phyloP scores from a whole-genome alignment of 108 stramenopile genomes.

The Parmales sp. region DNA sequence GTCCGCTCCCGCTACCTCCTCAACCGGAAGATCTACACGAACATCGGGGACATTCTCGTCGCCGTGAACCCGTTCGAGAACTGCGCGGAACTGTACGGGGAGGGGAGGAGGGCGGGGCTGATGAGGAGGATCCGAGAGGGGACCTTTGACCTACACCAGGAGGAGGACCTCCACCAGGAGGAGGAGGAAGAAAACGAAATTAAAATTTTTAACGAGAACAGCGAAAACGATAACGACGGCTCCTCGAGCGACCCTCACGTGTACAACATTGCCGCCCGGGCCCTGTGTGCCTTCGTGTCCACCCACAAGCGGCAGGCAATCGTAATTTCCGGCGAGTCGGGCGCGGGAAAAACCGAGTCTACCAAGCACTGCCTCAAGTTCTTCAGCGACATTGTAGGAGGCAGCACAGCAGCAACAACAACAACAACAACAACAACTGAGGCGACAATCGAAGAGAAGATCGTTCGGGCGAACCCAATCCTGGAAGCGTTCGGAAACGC shows the following conservation, averaged over 20 bases:
- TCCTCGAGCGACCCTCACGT: constrained; percentile 63
- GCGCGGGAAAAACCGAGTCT: constrained; percentile 54
- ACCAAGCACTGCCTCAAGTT: constrained; percentile 22
- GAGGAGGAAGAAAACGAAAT: constrained; percentile 35
- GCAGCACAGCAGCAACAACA: background rate
- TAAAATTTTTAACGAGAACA: background rate
- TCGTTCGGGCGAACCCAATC: constrained; percentile 87
- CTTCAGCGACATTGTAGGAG: background rate
- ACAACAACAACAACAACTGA: too few species aligned
- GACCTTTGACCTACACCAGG: constrained; percentile 78
- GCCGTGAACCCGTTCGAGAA: constrained; percentile 73
- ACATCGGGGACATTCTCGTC: constrained; percentile 75
- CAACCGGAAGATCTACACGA: constrained; percentile 80
- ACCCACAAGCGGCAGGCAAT: constrained; percentile 46
- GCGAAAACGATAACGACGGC: background rate
- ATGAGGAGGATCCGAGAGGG: constrained; percentile 81
- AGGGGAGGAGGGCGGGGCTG: too few species aligned
- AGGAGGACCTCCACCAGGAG: constrained; percentile 41
- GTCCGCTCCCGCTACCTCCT: too few species aligned
- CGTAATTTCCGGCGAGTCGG: constrained; percentile 54
- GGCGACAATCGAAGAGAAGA: constrained; percentile 12
- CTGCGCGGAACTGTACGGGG: constrained; percentile 55
- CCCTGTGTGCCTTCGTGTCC: constrained; percentile 76
- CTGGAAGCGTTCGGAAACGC: constrained; percentile 97
- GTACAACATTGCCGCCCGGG: constrained; percentile 77